Conservation (phyloP, 2,329 filamentous ascomycete species). For the Plenodomus lindquistii region DNA sequence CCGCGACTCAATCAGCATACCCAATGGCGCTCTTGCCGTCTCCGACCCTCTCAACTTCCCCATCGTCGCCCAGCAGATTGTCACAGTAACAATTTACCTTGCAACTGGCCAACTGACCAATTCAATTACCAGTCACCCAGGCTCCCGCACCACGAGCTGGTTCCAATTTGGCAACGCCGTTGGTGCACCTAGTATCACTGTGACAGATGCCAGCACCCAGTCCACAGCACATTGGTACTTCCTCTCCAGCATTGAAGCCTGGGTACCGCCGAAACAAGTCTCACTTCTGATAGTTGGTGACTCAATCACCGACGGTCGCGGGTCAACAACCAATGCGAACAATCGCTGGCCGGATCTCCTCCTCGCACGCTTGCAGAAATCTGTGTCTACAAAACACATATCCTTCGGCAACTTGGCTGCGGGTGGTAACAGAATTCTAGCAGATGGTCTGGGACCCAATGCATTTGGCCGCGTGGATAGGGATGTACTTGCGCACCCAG, state of each 20-base stretch:
- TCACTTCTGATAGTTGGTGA: conserved; percentile 64
- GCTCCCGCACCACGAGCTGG: conserved; percentile 66
- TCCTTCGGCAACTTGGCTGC: conserved; percentile 68
- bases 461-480: conserved; percentile 64
- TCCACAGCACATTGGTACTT: conserved; percentile 59
- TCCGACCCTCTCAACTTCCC: conserved; percentile 64
- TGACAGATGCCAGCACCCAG: conserved; percentile 42
- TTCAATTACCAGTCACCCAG: conserved; percentile 66
- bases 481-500: conserved; percentile 64
- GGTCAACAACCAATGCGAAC: conserved; percentile 62
- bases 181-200: conserved; percentile 52
- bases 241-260: conserved; percentile 61
- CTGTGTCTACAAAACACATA: conserved; percentile 52
- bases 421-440: conserved; percentile 68
- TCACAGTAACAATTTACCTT: conserved; percentile 64
- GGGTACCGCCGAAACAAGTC: conserved; percentile 48
- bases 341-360: conserved; percentile 52
- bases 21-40: conserved; percentile 61
- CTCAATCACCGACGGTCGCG: conserved; percentile 67
- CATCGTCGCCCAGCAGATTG: conserved; percentile 55
- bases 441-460: conserved; percentile 65
- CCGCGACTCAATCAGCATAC: conserved; percentile 54
- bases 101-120: conserved; percentile 59
- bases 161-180: conserved; percentile 63
- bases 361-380: conserved; percentile 52